Base-by-base conservation (phyloP, 2,329 filamentous ascomycete species). In the Apiospora rasikravindrae region DNA sequence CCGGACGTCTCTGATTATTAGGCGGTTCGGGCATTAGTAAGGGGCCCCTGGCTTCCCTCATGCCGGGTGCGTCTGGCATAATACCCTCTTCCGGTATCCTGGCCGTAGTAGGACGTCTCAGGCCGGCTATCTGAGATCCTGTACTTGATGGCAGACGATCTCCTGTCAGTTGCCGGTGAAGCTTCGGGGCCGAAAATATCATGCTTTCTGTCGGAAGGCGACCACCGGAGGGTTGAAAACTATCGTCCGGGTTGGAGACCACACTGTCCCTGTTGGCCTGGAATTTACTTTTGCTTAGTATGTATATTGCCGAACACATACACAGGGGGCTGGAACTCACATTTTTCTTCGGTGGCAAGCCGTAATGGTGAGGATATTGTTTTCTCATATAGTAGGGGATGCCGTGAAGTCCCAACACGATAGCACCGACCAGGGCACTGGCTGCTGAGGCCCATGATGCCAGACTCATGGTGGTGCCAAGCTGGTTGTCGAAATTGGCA, bases 181-280 rank as follows among this genome's bases (percentile, higher is more conserved):
- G 68, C 37, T 40, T 53, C 29, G 68, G 68, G 19, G 47, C 29
- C n/a, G 68, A 69, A 19, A 69, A 57, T 26, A 69, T 42, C 47
- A 69, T 57, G 68, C 68, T 69, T 57, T 57, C 45, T 16, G 68
- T 69, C 33, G 68, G 68, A 19, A 69, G 49, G 37, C 68, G 68
- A 44, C 33, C 47, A 29, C 40, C 66, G 29, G 68, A 57, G n/a
- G 45, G 68, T 42, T 69, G 68, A 53, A 57, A 42, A 10, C 33
- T 57, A 42, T 69, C 47, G 44, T 49, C 67, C n/a, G 47, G 29
- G 16, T 69, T 57, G 16, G 47, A 57, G n/a, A 69, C 47, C 10
- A 57, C 49, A 24, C 68, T 69, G 49, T 69, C 68, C 16, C 68
- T 33, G 37, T 51, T 53, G 24, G 33, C 5, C 68, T 69, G 26